phyloP scores from a whole-genome alignment of 768 basidiomycete species.

The Sarcodon sp. region DNA sequence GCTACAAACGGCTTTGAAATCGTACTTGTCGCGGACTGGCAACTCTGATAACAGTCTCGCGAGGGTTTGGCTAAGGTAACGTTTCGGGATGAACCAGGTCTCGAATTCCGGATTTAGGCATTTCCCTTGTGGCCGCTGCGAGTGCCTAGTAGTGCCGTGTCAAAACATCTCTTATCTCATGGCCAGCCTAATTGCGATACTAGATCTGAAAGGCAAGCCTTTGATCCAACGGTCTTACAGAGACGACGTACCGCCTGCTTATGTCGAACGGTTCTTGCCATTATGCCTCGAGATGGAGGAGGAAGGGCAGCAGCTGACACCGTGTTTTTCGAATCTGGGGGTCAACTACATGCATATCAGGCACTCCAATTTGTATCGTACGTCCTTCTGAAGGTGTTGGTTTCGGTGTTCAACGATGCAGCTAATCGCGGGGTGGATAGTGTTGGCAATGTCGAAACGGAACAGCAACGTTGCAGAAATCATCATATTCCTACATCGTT shows the following conservation, averaged over 20 bases:
- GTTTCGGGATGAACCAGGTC: no score
- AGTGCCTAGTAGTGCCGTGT: no score
- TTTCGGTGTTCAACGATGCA: background rate
- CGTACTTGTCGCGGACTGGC: no score
- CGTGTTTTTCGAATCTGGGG: constrained; percentile 91
- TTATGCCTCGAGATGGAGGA: constrained; percentile 93
- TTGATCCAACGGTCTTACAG: constrained; percentile 94
- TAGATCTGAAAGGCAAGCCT: constrained; percentile 97
- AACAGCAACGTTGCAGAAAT: constrained; percentile 95
- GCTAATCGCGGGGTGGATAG: constrained; percentile 24
- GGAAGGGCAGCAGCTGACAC: constrained; percentile 91
- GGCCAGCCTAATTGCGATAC: constrained; percentile 77
- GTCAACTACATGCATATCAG: constrained; percentile 98
- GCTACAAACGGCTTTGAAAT: no score
- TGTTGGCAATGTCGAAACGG: constrained; percentile 89
- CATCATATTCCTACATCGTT: constrained; percentile 90
- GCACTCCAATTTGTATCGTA: constrained; percentile 94
- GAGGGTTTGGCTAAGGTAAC: no score
- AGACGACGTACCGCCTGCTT: constrained; percentile 85
- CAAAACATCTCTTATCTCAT: constrained; percentile 13
- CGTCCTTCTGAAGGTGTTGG: constrained; percentile 16
- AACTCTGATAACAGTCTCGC: no score
- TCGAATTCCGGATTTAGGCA: no score
- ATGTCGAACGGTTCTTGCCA: constrained; percentile 89
- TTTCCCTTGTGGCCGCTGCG: no score